A percentile compares a stretch with the other conserved stretches of the same genome.
phyloP scores from a whole-genome alignment of 1,284 basidiomycete species.

The Entoloma clypeatum region DNA sequence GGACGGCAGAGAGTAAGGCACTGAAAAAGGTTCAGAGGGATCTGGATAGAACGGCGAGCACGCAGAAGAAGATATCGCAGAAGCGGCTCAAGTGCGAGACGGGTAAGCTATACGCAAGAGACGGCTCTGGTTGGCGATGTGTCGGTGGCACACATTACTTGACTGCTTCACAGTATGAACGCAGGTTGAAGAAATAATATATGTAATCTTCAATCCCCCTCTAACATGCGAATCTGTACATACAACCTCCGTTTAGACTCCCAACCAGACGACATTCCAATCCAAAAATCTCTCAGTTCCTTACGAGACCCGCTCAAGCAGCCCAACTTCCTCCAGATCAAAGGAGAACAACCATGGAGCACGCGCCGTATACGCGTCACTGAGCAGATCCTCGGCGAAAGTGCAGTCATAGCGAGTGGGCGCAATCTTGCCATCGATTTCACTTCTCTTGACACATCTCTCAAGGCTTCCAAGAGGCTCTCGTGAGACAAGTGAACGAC shows the following conservation, averaged over 20 bases:
- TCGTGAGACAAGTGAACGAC: slow-evolving; percentile 58
- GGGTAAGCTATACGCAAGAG: too few relatives aligned
- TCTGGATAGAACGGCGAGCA: too few relatives aligned
- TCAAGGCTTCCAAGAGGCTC: slow-evolving; percentile 57
- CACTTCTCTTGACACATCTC: background rate
- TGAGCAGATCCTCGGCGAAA: slow-evolving; percentile 39
- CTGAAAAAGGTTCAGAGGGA: too few relatives aligned
- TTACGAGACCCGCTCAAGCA: slow-evolving; percentile 41
- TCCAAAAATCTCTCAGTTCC: slow-evolving; percentile 40
- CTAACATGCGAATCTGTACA: slow-evolving; percentile 40
- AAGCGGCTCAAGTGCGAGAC: too few relatives aligned
- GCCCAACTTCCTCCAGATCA: slow-evolving; percentile 31
- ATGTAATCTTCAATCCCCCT: slow-evolving; percentile 3
- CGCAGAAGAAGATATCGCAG: too few relatives aligned
- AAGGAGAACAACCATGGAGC: slow-evolving; percentile 50
- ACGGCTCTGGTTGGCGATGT: too few relatives aligned
- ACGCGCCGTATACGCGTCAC: slow-evolving; percentile 45
- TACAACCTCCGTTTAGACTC: slow-evolving; percentile 58
- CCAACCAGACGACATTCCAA: slow-evolving; percentile 45
- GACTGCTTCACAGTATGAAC: too few relatives aligned
- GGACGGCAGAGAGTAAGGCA: too few relatives aligned
- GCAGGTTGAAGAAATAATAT: too few relatives aligned
- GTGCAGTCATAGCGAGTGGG: slow-evolving; percentile 38
- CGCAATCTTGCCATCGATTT: slow-evolving; percentile 7
- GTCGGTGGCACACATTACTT: too few relatives aligned